These are phyloP conservation scores for Chlamydomonas reinhardtii DNA, from an alignment of 163 green algal genomes.

Conservation along the genomic window DNA sequence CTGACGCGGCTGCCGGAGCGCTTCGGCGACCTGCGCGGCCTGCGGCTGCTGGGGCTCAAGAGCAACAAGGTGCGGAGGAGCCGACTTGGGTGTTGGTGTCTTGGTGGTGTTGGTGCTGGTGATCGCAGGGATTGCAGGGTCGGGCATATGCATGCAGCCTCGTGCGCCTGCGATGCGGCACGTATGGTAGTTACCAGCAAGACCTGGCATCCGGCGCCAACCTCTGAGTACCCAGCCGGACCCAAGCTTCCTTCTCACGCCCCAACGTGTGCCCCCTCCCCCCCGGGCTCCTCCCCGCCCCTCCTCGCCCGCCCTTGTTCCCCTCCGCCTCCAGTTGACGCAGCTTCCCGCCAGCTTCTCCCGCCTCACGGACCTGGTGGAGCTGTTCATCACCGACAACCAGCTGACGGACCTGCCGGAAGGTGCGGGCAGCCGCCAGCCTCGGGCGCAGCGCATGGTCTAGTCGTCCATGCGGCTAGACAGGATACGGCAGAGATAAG, in stretches of 20 bases:
- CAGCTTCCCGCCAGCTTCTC: conserved; percentile 60
- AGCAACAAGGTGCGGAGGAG: conserved; percentile 55
- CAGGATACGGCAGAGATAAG: too few relatives aligned
- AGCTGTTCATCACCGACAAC: conserved; percentile 76
- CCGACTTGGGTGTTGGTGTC: too few relatives aligned
- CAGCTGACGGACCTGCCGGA: conserved; percentile 55
- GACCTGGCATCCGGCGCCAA: too few relatives aligned
- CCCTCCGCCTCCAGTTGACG: conserved; percentile 24
- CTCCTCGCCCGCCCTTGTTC: not conserved
- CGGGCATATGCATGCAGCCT: too few relatives aligned
- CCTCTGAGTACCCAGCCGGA: too few relatives aligned
- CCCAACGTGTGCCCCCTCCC: not conserved
- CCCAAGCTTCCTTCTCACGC: too few relatives aligned
- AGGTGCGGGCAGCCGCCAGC: too few relatives aligned
- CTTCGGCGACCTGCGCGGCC: conserved; percentile 57
- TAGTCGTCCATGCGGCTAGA: too few relatives aligned
- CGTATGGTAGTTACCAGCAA: too few relatives aligned
- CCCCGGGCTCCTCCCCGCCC: not conserved
- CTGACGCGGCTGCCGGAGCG: conserved; percentile 59
- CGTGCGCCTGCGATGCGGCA: too few relatives aligned
- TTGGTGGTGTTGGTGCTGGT: not conserved
- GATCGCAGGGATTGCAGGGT: too few relatives aligned
- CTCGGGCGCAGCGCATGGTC: too few relatives aligned
- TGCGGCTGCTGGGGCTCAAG: conserved; percentile 67
- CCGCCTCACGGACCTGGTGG: conserved; percentile 57